Evolutionary conservation across 2,329 filamentous ascomycete species (phyloP).

Genomic region (Fusarium pseudoanthophilum): DNA sequence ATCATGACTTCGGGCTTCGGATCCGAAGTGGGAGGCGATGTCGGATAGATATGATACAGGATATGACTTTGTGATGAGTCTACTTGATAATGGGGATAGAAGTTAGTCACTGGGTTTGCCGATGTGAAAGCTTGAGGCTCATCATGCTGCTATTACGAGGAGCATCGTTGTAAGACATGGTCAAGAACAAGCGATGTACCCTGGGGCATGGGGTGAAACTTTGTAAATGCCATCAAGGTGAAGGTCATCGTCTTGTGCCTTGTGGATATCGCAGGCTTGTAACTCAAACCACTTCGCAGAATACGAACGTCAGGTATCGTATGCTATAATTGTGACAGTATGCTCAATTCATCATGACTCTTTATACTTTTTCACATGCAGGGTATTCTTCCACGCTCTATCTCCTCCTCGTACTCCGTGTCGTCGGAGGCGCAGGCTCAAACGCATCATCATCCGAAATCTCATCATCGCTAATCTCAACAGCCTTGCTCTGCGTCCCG

Average conservation of each 20-base stretch:
- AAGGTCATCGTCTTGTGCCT: rapidly evolving
- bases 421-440: slow-evolving; percentile 59
- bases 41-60: not conserved
- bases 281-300: not conserved
- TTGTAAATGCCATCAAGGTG: not conserved
- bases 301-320: too few species aligned
- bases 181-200: not conserved
- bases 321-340: not conserved
- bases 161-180: not conserved
- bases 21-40: slow-evolving; percentile 11
- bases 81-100: not conserved
- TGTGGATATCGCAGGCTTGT: not conserved
- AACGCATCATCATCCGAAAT: slow-evolving; percentile 72
- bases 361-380: not conserved
- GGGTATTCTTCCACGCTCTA: slow-evolving; percentile 32
- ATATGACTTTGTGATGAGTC: not conserved
- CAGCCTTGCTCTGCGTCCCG: slow-evolving; percentile 57
- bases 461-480: slow-evolving; percentile 73
- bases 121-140: not conserved
- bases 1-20: slow-evolving; percentile 3
- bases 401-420: slow-evolving; percentile 48
- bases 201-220: not conserved
- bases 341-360: slow-evolving; percentile 8
- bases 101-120: not conserved
- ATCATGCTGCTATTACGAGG: not conserved